Evolutionary conservation across 768 basidiomycete genomes (phyloP), one percentile per base, ranked within the genome.

Genomic region (Tulasnella sp.): DNA sequence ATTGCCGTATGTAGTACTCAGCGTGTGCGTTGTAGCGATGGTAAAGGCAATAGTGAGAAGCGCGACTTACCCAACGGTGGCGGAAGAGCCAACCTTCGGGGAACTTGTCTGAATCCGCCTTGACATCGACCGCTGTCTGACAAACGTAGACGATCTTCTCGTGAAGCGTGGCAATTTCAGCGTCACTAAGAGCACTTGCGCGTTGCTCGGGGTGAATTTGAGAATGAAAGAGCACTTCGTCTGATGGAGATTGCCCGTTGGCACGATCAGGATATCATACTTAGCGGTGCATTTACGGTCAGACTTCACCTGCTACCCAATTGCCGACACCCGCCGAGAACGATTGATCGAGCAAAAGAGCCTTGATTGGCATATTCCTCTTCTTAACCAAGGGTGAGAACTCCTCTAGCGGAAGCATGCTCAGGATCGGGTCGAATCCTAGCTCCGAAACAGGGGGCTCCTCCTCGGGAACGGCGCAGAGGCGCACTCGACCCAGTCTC

Each of bases 321-420:
- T 92, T 93, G 3, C 91, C 89, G 11, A 93, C 86, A 0, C 91
- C 91, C 12, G 90, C 90, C 74, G 86, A 89, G 80, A 92, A 92
- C 0, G 88, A 86, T 78, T 92, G 90, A 78, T 92, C 88, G 47
- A 92, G 83, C 16, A 92, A 82, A n/a, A 93, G 82, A 0, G 88
- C 87, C 76, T 92, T 92, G 62, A 74, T 67, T 17, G 73, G 73
- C 29, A 34, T 39, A 12, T 41, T 66, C 29, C 73, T 39, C 44
- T 73, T 74, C 41, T 67, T 40, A 9, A 74, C 40, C 29, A 64
- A 36, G 14, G 39, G 26, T 5, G 37, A 41, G 44, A 74, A 74
- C 22, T 74, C 73, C 12, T 65, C 62, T 7, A 74, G 7, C 7
- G 72, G 14, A 7, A 88, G 89, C 86, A 90, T 90, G 41, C 82